Evolutionary conservation across 345 rosid species (phyloP).

Genomic region (Eucalyptus coolabah): DNA sequence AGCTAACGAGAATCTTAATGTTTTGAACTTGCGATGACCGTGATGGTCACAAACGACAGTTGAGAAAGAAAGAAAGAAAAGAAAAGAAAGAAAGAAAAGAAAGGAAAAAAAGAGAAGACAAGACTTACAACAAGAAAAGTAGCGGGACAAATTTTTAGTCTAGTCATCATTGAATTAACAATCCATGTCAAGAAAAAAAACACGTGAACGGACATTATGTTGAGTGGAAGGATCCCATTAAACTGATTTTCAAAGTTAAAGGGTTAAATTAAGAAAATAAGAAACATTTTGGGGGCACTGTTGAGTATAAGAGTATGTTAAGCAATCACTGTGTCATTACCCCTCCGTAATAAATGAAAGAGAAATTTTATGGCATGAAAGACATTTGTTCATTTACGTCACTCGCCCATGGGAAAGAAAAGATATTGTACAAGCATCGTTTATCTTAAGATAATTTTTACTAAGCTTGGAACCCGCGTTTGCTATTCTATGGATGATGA

Average conservation of each 20-base stretch:
- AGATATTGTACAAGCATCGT: not conserved
- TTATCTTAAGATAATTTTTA: not conserved
- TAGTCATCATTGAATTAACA: not conserved
- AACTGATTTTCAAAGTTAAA: not conserved
- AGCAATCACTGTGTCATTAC: not conserved
- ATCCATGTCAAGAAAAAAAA: not conserved
- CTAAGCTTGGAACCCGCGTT: not conserved
- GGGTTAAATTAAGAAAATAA: no score
- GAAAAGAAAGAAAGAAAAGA: no score
- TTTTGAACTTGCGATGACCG: not conserved
- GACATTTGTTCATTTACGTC: not conserved
- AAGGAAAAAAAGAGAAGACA: not conserved
- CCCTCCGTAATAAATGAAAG: not conserved
- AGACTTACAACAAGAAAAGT: not conserved
- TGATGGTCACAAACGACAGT: not conserved
- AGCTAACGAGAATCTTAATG: no score
- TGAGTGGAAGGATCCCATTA: not conserved
- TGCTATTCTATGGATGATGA: not conserved
- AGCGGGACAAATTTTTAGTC: not conserved
- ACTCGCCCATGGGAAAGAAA: not conserved
- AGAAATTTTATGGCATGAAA: not conserved
- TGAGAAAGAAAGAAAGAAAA: no score
- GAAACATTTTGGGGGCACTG: not conserved
- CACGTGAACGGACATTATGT: not conserved
- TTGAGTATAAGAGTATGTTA: no score